phyloP scores from a whole-genome alignment of 192 early-diverging fungal genomes.

The Backusella luteola region DNA sequence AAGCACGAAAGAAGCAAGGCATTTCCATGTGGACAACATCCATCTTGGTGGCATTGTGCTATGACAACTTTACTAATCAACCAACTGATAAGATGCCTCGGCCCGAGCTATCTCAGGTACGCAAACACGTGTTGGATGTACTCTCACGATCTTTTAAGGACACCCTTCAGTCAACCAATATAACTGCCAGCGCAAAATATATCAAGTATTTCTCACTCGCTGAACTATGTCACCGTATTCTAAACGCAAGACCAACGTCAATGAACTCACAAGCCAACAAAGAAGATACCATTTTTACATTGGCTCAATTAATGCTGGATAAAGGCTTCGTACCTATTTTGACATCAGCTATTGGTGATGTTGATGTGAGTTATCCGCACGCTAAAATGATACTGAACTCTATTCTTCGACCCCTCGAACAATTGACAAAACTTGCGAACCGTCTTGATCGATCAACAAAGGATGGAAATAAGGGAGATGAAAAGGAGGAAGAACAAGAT shows the following conservation, averaged over 20 bases:
- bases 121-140: conserved; percentile 67
- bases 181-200: conserved; percentile 55
- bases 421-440: conserved; percentile 83
- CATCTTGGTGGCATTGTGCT: conserved; percentile 59
- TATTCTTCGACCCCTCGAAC: conserved; percentile 86
- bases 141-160: conserved; percentile 63
- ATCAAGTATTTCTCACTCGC: conserved; percentile 66
- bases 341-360: conserved; percentile 72
- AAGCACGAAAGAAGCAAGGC: conserved; percentile 52
- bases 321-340: conserved; percentile 78
- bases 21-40: conserved; percentile 68
- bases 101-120: conserved; percentile 52
- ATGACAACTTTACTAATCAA: conserved; percentile 33
- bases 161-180: conserved; percentile 39
- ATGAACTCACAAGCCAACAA: conserved; percentile 41
- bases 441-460: conserved; percentile 70
- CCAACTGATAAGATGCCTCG: conserved; percentile 51
- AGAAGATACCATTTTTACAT: conserved; percentile 58
- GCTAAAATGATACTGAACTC: conserved; percentile 70
- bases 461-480: conserved; percentile 63
- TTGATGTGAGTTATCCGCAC: conserved; percentile 89
- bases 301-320: conserved; percentile 83
- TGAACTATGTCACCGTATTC: conserved; percentile 67
- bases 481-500: conserved; percentile 19
- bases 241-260: conserved; percentile 47